Conservation (phyloP, 2,329 filamentous ascomycete species). For the Nigrograna mackinnonii region DNA sequence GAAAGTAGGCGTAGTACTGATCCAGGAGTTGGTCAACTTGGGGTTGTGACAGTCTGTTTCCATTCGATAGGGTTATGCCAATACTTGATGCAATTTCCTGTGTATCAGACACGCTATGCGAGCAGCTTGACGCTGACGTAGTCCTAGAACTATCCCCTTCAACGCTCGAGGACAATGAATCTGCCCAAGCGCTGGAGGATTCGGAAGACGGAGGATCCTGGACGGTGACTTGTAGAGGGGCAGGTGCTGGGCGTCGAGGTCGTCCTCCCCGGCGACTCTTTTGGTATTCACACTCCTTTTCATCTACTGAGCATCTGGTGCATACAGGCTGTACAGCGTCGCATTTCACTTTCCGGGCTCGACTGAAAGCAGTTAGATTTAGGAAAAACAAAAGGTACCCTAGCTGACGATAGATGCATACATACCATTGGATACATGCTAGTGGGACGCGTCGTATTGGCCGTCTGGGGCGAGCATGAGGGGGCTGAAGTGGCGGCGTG, state of each 20-base stretch:
- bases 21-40: constrained; percentile 17
- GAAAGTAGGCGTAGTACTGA: constrained; percentile 22
- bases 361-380: background rate
- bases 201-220: constrained; percentile 1
- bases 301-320: constrained; percentile 14
- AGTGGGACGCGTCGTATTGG: constrained; percentile 17
- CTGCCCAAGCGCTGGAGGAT: constrained; percentile 1
- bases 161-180: constrained; percentile 1
- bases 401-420: background rate
- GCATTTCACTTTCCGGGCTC: constrained; percentile 19
- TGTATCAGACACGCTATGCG: constrained; percentile 12
- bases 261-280: constrained; percentile 20
- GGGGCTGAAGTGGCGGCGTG: too few species aligned
- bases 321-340: constrained; percentile 16
- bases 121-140: constrained; percentile 10
- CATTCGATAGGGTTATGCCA: background rate
- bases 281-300: constrained; percentile 20
- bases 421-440: constrained; percentile 21
- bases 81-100: constrained; percentile 6
- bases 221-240: constrained; percentile 2
- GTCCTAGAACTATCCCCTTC: constrained; percentile 1
- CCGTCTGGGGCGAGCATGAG: too few species aligned
- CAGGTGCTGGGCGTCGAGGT: constrained; percentile 10
- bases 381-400: too few species aligned
- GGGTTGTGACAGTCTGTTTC: constrained; percentile 2